These are phyloP conservation scores for Miamiensis avidus DNA, from an alignment of 169 alveolate genomes.

Conservation along the genomic window DNA sequence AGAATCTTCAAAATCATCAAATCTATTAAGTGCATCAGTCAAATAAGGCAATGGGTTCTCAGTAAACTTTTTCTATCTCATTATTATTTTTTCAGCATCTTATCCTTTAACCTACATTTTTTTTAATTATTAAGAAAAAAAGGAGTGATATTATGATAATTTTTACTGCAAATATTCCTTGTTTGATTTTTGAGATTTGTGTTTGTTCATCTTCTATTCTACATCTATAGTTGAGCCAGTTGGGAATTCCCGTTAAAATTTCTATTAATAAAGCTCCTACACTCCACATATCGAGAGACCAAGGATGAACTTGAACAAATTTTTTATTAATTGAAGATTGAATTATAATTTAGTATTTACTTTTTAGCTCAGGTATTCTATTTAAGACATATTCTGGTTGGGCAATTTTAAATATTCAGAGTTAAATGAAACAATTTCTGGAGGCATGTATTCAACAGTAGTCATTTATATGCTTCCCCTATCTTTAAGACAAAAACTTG, in stretches of 20 bases:
- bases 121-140: no score
- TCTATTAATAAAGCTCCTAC: neutral
- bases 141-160: neutral
- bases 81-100: neutral
- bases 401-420: no score
- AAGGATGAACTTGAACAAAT: neutral
- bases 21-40: neutral
- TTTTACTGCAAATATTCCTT: neutral
- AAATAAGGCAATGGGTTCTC: neutral
- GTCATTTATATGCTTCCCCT: neutral
- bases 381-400: no score
- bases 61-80: no score
- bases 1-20: neutral
- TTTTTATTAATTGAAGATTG: no score
- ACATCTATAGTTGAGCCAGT: neutral
- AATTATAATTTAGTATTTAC: no score
- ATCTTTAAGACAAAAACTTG: neutral
- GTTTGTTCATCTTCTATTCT: no score
- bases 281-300: neutral
- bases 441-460: neutral
- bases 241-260: neutral
- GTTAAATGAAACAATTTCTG: neutral
- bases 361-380: no score
- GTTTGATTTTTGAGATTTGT: no score
- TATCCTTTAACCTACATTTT: neutral